These are phyloP conservation scores for Penicillium polonicum DNA, from an alignment of 2,329 filamentous ascomycete species.

Conservation along the genomic window DNA sequence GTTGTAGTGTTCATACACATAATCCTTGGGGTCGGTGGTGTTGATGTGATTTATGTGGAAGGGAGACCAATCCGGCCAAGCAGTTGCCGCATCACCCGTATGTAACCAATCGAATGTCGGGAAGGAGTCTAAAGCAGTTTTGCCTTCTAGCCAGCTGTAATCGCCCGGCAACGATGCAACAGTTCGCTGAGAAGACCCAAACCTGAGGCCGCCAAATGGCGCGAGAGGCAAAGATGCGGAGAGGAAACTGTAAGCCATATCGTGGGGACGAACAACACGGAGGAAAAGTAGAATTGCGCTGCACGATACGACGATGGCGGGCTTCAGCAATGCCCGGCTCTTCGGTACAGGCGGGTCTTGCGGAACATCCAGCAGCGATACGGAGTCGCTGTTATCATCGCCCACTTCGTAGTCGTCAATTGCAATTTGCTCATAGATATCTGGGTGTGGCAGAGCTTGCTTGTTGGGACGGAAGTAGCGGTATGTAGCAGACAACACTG, in stretches of 20 bases:
- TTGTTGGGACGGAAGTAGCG: constrained; percentile 1
- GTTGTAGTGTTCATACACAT: constrained; percentile 14
- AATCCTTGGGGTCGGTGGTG: not conserved
- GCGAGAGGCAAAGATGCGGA: constrained; percentile 20
- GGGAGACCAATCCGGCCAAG: constrained; percentile 15
- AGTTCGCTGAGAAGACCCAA: constrained; percentile 4
- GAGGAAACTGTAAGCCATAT: constrained; percentile 17
- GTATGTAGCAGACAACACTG: constrained; percentile 2
- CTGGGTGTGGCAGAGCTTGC: constrained; percentile 15
- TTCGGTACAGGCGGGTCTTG: not conserved
- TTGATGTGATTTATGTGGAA: constrained; percentile 7
- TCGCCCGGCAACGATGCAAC: constrained; percentile 7
- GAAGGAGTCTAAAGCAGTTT: constrained; percentile 14
- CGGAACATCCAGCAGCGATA: not conserved
- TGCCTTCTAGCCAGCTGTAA: constrained; percentile 15
- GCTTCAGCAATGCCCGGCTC: not conserved
- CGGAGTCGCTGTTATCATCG: constrained; percentile 14
- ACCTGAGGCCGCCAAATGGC: constrained; percentile 15
- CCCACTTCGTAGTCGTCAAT: constrained; percentile 18
- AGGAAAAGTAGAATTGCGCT: constrained; percentile 9
- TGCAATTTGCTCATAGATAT: constrained; percentile 18
- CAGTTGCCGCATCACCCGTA: constrained; percentile 1
- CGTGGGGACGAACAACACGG: constrained; percentile 15
- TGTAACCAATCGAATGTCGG: constrained; percentile 19
- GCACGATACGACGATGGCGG: constrained; percentile 8